These are phyloP conservation scores for Alternaria sp. DNA, from an alignment of 2,329 filamentous ascomycete species.

Conservation along the genomic window DNA sequence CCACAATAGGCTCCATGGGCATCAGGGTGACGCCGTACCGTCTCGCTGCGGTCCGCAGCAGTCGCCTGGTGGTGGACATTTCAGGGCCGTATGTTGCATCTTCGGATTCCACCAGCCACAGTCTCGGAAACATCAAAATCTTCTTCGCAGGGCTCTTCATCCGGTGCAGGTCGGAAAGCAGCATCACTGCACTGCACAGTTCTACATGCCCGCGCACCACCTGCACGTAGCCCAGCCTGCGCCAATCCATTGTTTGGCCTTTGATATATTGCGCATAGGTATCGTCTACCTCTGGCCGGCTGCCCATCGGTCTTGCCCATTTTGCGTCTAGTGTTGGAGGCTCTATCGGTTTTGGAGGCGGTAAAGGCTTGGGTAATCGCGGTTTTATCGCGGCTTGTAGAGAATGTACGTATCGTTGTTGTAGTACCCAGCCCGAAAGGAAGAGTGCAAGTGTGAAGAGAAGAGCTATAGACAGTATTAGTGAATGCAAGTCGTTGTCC, in stretches of 20 bases:
- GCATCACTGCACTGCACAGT: constrained; percentile 61
- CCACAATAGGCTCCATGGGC: constrained; percentile 53
- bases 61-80: constrained; percentile 54
- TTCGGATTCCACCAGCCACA: constrained; percentile 48
- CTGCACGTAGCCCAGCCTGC: constrained; percentile 58
- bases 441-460: constrained; percentile 84
- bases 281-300: constrained; percentile 41
- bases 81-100: constrained; percentile 53
- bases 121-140: constrained; percentile 57
- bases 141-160: constrained; percentile 57
- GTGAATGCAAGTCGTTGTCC: not conserved
- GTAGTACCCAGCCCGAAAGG: constrained; percentile 84
- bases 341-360: constrained; percentile 43
- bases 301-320: constrained; percentile 48
- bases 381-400: constrained; percentile 76
- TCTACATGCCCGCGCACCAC: constrained; percentile 56
- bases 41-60: constrained; percentile 57
- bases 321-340: constrained; percentile 49
- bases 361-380: constrained; percentile 55
- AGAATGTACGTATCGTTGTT: constrained; percentile 82
- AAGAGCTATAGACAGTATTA: constrained; percentile 60
- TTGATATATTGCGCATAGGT: constrained; percentile 44
- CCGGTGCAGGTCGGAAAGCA: constrained; percentile 57
- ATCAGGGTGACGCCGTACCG: constrained; percentile 57
- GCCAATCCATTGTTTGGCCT: constrained; percentile 56